Percentiles rank a stretch among this genome's conserved stretches.
phyloP scores from a whole-genome alignment of 192 early-diverging fungal genomes.

The Coemansia aciculifera region DNA sequence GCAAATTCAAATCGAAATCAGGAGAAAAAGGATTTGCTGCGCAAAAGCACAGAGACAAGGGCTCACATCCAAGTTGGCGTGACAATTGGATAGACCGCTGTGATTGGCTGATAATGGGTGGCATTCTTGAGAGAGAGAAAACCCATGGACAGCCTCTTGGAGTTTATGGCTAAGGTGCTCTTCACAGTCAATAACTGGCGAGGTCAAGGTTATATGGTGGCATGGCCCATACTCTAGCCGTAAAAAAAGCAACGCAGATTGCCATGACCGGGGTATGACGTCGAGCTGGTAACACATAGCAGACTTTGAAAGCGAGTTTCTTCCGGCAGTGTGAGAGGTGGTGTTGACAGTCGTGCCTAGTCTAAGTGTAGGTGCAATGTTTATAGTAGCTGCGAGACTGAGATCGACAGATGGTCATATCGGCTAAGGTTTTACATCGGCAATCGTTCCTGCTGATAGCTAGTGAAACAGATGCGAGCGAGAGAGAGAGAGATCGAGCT shows the following conservation, averaged over 20 bases:
- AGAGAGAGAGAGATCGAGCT: background rate
- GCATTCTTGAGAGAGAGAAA: background rate
- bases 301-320: background rate
- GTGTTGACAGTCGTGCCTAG: background rate
- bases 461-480: background rate
- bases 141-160: too few species aligned
- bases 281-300: background rate
- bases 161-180: too few species aligned
- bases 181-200: background rate
- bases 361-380: background rate
- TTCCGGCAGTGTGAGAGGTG: background rate
- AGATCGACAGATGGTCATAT: slow-evolving; percentile 1
- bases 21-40: background rate
- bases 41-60: background rate
- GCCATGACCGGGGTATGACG: background rate
- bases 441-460: background rate
- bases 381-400: background rate
- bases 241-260: background rate
- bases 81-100: background rate
- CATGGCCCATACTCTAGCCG: background rate
- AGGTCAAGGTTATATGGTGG: background rate
- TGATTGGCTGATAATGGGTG: background rate
- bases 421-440: background rate
- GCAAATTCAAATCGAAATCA: background rate
- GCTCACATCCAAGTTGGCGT: background rate